Percentiles rank a stretch among this genome's conserved stretches.
phyloP scores from a whole-genome alignment of 139 green algal species.

The Closterium sp. region DNA sequence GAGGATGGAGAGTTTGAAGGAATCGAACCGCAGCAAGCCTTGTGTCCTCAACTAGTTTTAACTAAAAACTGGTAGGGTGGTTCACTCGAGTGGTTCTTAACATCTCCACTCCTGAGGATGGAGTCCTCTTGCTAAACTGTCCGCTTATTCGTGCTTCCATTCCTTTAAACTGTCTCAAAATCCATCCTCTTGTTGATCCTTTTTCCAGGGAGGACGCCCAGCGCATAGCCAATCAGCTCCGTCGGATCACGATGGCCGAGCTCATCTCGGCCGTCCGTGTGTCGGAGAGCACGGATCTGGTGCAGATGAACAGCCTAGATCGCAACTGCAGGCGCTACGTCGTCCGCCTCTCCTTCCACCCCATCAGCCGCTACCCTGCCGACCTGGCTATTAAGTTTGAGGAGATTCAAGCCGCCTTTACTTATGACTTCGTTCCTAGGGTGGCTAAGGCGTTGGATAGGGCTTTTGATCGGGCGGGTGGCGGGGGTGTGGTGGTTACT shows the following conservation, averaged over 20 bases:
- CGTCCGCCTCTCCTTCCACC: conserved; percentile 58
- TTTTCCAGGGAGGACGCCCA: conserved; percentile 32
- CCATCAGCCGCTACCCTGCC: conserved; percentile 59
- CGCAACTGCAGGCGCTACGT: conserved; percentile 36
- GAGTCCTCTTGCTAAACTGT: no score
- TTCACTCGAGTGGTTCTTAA: no score
- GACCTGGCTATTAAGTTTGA: conserved; percentile 70
- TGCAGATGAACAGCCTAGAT: background rate
- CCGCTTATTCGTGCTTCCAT: background rate
- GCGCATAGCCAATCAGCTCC: conserved; percentile 22
- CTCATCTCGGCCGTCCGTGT: conserved; percentile 65
- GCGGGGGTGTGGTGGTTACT: background rate
- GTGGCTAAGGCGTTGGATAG: conserved; percentile 60
- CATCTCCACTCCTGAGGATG: no score
- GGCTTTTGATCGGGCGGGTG: conserved; percentile 45
- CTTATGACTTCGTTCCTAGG: conserved; percentile 62
- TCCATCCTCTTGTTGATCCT: background rate
- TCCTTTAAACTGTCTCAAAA: background rate
- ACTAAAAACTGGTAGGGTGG: no score
- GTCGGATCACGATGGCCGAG: conserved; percentile 76
- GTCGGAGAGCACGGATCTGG: conserved; percentile 15
- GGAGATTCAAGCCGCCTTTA: conserved; percentile 66
- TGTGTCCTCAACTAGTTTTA: no score
- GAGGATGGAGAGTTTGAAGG: no score
- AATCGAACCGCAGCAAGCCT: no score